Evolutionary conservation across 306 rosid genomes (phyloP), one percentile per base, ranked within the genome.

Genomic region (Ormosia semicastrata): DNA sequence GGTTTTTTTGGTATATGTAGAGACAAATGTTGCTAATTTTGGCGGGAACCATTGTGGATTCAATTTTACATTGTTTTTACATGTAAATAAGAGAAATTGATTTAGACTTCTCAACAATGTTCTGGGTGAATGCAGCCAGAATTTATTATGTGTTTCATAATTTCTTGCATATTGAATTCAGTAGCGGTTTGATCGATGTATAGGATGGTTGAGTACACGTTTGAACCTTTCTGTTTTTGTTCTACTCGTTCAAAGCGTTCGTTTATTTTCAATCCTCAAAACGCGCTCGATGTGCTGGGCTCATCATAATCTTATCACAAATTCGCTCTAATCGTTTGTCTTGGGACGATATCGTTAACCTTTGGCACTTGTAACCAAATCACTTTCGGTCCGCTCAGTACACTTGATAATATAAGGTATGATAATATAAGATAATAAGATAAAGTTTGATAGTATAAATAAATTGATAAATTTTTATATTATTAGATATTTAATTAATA

Each of bases 61-160:
- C 5, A 10, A 53, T 56, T 81, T 50, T 59, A 10, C 74, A 58
- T 75, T 63, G 43, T 14, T 64, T 6, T 36, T 34, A 54, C 71
- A 8, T 75, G 64, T 70, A 63, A 83, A 47, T 68, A 41, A 82
- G 75, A 41, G 68, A 70, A 53, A 49, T 63, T 63, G 73, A 50
- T 64, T 58, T 62, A 60, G 62, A 34, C 73, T 47, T 70, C 7
- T 64, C 47, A 37, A 39, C 47, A 43, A 30, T 53, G 43, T 17
- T 60, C 11, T 4, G 10, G 33, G n/a, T 69, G 47, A 81, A 18
- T 62, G 50, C 53, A 46, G 24, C 54, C 29, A 37, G 18, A 49
- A 43, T 58, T 14, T 47, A 11, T 32, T 41, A 30, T 34, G 30
- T 2, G 44, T 46, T 39, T 79, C 41, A 9, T 33, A 4, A 53